Conservation (phyloP, 1,139 yeast species). For the Debaryomycetaceae sp. region DNA sequence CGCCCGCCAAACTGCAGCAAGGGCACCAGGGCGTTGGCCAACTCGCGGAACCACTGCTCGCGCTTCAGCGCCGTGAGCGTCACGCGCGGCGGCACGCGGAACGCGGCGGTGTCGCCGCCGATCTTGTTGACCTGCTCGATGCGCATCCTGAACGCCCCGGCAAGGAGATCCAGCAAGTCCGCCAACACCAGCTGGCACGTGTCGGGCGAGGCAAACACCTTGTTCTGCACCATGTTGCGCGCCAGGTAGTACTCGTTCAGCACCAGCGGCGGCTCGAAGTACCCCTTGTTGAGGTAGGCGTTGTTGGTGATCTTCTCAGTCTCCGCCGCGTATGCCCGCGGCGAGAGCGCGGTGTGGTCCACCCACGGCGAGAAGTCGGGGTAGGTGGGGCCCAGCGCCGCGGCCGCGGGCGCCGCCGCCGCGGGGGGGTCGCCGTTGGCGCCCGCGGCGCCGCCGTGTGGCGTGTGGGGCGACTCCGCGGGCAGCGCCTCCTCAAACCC, state of each 20-base stretch:
- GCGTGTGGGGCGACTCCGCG: conserved; percentile 1
- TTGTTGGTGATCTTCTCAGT: conserved; percentile 27
- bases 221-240: conserved; percentile 46
- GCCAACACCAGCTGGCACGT: conserved; percentile 35
- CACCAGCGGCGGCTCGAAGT: conserved; percentile 56
- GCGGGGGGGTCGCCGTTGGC: conserved; percentile 1
- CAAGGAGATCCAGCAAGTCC: conserved; percentile 47
- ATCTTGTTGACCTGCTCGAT: conserved; percentile 67
- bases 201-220: conserved; percentile 35
- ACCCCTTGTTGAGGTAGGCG: conserved; percentile 38
- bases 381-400: conserved; percentile 24
- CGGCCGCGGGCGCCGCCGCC: background rate
- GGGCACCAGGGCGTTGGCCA: conserved; percentile 66
- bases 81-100: conserved; percentile 80
- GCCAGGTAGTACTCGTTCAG: conserved; percentile 48
- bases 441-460: background rate
- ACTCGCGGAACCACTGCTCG: conserved; percentile 79
- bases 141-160: conserved; percentile 57
- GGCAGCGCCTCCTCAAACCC: background rate
- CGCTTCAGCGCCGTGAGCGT: conserved; percentile 82
- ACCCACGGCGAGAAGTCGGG: conserved; percentile 85
- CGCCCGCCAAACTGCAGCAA: conserved; percentile 65
- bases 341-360: conserved; percentile 51
- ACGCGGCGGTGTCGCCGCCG: conserved; percentile 45
- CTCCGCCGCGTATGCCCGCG: conserved; percentile 20